These are phyloP conservation scores for Backusella westeae DNA, from an alignment of 192 early-diverging fungal species.

Conservation along the genomic window DNA sequence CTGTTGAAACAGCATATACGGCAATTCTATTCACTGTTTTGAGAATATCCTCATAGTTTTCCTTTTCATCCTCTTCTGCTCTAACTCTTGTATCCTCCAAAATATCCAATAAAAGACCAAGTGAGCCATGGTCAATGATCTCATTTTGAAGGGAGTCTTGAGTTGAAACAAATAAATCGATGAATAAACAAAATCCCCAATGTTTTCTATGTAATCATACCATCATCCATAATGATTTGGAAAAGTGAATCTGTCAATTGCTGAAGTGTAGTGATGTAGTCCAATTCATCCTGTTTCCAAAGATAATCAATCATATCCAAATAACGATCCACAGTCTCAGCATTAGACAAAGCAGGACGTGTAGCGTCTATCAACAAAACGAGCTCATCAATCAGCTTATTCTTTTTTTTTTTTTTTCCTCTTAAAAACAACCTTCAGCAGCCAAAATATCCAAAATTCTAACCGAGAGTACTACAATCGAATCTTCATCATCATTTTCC, in stretches of 20 bases:
- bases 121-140: constrained; percentile 33
- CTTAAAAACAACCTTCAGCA: constrained; percentile 16
- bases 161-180: background rate
- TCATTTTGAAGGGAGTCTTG: constrained; percentile 41
- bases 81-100: constrained; percentile 42
- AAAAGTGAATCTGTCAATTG: constrained; percentile 37
- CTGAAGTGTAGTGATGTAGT: constrained; percentile 12
- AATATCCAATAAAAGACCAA: constrained; percentile 40
- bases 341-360: background rate
- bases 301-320: constrained; percentile 23
- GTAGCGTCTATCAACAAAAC: constrained; percentile 5
- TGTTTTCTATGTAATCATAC: constrained; percentile 14
- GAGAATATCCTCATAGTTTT: constrained; percentile 44
- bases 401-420: background rate
- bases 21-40: constrained; percentile 44
- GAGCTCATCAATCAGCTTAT: background rate
- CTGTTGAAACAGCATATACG: constrained; percentile 44
- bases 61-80: constrained; percentile 44
- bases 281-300: constrained; percentile 28
- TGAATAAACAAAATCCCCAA: background rate
- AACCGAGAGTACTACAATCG: constrained; percentile 16
- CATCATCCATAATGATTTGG: constrained; percentile 35
- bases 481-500: constrained; percentile 14
- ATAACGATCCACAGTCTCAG: constrained; percentile 4
- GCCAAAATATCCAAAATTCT: constrained; percentile 22